Percentiles rank a stretch among this genome's conserved stretches.
These are phyloP conservation scores for Pisolithus thermaeus DNA, from an alignment of 1,284 basidiomycete species.

Conservation along the genomic window DNA sequence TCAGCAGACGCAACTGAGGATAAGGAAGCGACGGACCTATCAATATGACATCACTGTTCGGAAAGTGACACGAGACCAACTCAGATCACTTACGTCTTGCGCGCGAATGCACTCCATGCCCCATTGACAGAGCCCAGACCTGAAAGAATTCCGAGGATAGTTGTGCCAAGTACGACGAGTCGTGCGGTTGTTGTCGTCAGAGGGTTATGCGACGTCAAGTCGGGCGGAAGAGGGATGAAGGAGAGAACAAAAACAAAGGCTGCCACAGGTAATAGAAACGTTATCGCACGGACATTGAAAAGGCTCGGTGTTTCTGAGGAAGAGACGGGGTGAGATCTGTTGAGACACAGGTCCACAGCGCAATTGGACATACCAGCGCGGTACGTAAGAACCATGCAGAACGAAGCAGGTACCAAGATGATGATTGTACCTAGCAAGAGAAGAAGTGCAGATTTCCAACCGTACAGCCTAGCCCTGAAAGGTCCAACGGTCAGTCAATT, in stretches of 20 bases:
- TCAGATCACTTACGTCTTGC: slow-evolving; percentile 17
- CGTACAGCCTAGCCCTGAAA: slow-evolving; percentile 46
- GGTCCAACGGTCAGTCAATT: not conserved
- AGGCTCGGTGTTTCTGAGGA: slow-evolving; percentile 21
- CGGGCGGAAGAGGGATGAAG: slow-evolving; percentile 58
- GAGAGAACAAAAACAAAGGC: slow-evolving; percentile 57
- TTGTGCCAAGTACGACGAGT: slow-evolving; percentile 68
- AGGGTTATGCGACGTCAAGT: slow-evolving; percentile 37
- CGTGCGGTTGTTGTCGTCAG: slow-evolving; percentile 48
- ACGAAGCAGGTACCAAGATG: slow-evolving; percentile 53
- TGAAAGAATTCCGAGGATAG: slow-evolving; percentile 65
- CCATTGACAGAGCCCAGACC: slow-evolving; percentile 70
- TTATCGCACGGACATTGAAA: slow-evolving; percentile 17
- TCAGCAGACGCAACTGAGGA: slow-evolving; percentile 27
- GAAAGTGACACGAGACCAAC: slow-evolving; percentile 1
- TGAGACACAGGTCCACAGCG: not conserved
- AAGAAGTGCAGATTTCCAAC: slow-evolving; percentile 59
- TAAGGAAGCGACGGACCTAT: slow-evolving; percentile 16
- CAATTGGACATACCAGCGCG: slow-evolving; percentile 23
- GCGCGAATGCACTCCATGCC: slow-evolving; percentile 44
- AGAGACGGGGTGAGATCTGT: slow-evolving; percentile 1
- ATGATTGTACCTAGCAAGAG: slow-evolving; percentile 53
- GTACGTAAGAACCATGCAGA: slow-evolving; percentile 53
- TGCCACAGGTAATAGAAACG: slow-evolving; percentile 39
- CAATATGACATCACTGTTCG: slow-evolving; percentile 7